Conservation (phyloP, 2,329 filamentous ascomycete genomes). For the Pseudogymnoascus sp. region DNA sequence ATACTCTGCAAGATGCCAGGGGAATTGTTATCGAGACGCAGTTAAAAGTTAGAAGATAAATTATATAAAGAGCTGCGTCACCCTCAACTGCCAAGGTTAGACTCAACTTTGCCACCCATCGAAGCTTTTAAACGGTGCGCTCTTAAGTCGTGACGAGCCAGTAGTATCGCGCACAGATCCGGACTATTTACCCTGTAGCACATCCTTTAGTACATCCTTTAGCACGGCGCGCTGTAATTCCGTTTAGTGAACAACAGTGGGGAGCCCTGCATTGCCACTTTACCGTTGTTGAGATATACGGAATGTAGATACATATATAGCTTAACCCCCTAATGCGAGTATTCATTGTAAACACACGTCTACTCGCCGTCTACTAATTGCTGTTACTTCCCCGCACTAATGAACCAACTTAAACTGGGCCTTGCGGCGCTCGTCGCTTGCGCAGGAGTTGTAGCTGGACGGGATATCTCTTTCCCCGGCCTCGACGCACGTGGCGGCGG, state of each 20-base stretch:
- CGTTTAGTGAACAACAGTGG: not conserved
- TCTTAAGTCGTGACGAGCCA: not conserved
- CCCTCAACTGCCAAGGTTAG: not conserved
- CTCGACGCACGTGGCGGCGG: conserved; percentile 30
- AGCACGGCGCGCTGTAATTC: not conserved
- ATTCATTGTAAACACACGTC: not conserved
- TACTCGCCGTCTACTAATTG: not conserved
- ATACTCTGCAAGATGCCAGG: not conserved
- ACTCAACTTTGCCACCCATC: not conserved
- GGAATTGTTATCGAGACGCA: not conserved
- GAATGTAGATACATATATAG: not conserved
- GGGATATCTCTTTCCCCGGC: conserved; percentile 27
- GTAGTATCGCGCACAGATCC: not conserved
- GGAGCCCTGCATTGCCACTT: not conserved
- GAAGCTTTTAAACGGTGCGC: not conserved
- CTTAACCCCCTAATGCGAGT: not conserved
- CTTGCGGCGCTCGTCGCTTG: conserved; percentile 13
- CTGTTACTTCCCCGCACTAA: not conserved
- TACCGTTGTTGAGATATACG: not conserved
- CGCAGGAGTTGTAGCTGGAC: conserved; percentile 17
- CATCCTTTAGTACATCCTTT: not conserved
- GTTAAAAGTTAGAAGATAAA: not conserved
- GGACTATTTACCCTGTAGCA: not conserved
- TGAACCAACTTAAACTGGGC: not conserved
- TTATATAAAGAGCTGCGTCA: not conserved